Evolutionary conservation across 129 eudicot species (phyloP), one percentile per base, ranked within the genome.

Genomic region (Mikania micrantha): DNA sequence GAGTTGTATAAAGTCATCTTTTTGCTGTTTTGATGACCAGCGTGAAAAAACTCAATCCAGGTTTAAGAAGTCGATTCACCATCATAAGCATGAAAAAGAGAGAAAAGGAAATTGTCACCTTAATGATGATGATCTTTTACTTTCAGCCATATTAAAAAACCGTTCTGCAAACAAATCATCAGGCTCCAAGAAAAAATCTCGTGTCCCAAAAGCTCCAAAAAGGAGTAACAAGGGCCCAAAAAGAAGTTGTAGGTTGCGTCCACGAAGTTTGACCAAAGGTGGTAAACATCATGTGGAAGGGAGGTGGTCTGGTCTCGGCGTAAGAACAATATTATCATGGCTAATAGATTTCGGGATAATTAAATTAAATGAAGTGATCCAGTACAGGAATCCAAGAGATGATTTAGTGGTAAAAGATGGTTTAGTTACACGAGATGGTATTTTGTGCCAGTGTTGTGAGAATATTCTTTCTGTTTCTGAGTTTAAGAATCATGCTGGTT

Each of bases 401-500:
- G 90, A 86, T 61, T 7, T 74, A 47, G 95, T 93, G 74, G 85
- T 86, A 29, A 93, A 88, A 73, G 88, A 86, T 58, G 99, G 99
- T 45, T 53, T 78, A 38, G 77, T 89, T 70, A 83, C 96, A 27
- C 75, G 80, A 78, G 85, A 81, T 61, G 99, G 99, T 38, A 86
- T 93, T 52, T 22, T 84, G 59, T 93, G 99, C 75, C 79, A 72
- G 56, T 93, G 99, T 35, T 93, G 99, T 73, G 74, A 75, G 69
- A 74, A 73, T 70, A 76, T 79, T 67, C 84, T 88, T 68, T 82
- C 99, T 25, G 70, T 89, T 60, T 84, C 96, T 5, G 83, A 81
- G 82, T 93, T 93, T 52, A 86, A 86, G 78, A 77, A 36, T 40
- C 99, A 93, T 81, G 83, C 96, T 75, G 99, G 95, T 76, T 86